Conservation (phyloP, 495 filamentous ascomycete species). For the Neurospora sp. region DNA sequence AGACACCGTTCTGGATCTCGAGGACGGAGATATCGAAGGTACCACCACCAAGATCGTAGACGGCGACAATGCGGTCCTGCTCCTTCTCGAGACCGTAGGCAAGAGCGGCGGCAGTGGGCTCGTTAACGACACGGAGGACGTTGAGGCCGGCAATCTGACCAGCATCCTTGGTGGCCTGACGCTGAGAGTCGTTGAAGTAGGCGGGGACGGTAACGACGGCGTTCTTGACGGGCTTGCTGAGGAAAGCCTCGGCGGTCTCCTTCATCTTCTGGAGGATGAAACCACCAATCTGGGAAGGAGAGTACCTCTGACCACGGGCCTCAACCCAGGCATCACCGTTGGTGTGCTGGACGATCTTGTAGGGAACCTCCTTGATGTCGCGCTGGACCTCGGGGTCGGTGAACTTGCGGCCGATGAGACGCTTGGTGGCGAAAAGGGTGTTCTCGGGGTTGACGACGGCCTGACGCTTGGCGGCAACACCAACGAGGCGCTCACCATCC, state of each 20-base stretch:
- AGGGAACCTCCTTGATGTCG: slow-evolving; percentile 96
- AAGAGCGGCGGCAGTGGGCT: slow-evolving; percentile 89
- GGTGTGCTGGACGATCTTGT: slow-evolving; percentile 97
- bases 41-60: slow-evolving; percentile 97
- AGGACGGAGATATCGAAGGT: slow-evolving; percentile 98
- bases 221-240: slow-evolving; percentile 83
- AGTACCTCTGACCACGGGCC: slow-evolving; percentile 94
- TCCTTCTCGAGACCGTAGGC: slow-evolving; percentile 96
- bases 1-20: slow-evolving; percentile 95
- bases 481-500: slow-evolving; percentile 94
- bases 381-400: slow-evolving; percentile 93
- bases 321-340: slow-evolving; percentile 98
- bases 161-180: slow-evolving; percentile 96
- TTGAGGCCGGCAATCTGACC: slow-evolving; percentile 94
- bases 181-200: slow-evolving; percentile 97
- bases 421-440: slow-evolving; percentile 98
- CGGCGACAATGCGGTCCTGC: slow-evolving; percentile 79
- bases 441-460: slow-evolving; percentile 99
- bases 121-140: slow-evolving; percentile 93
- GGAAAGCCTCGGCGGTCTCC: slow-evolving; percentile 88
- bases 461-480: slow-evolving; percentile 97
- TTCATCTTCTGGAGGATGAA: slow-evolving; percentile 98
- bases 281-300: slow-evolving; percentile 94
- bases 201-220: slow-evolving; percentile 94
- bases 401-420: slow-evolving; percentile 98